Evolutionary conservation across 805 yeast genomes (phyloP).

Genomic region (Hanseniaspora mollemarum): DNA sequence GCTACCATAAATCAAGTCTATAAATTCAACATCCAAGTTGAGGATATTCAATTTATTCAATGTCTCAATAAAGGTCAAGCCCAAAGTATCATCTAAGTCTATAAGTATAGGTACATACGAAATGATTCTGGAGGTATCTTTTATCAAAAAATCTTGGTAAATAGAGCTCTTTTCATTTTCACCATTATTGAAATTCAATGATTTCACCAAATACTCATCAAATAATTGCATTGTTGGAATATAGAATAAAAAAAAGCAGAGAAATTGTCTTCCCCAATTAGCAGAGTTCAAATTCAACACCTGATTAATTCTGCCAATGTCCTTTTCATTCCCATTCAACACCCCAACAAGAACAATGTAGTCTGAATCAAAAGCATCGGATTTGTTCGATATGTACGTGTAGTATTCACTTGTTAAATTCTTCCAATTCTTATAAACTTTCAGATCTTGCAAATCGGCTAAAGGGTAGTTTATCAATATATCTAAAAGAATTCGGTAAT

Average conservation of each 20-base stretch:
- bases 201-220: conserved; percentile 33
- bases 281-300: neutral
- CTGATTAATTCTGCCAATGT: neutral
- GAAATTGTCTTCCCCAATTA: conserved; percentile 7
- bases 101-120: conserved; percentile 5
- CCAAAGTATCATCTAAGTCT: conserved; percentile 8
- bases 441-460: neutral
- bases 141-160: conserved; percentile 3
- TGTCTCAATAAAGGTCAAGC: conserved; percentile 9
- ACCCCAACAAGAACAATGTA: neutral
- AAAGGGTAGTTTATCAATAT: conserved; percentile 6
- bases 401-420: neutral
- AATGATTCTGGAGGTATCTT: conserved; percentile 1
- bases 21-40: conserved; percentile 1
- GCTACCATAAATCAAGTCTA: conserved; percentile 3
- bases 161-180: neutral
- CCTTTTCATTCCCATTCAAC: conserved; percentile 9
- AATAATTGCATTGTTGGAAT: conserved; percentile 41
- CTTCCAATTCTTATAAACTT: conserved; percentile 6
- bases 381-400: neutral
- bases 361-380: neutral
- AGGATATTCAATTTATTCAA: conserved; percentile 3
- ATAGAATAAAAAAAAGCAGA: conserved; percentile 41
- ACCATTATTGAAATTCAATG: conserved; percentile 23
- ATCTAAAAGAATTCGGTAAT: conserved; percentile 3